Evolutionary conservation across 257 asterid genomes (phyloP).

Genomic region (Gentiana macrophylla): DNA sequence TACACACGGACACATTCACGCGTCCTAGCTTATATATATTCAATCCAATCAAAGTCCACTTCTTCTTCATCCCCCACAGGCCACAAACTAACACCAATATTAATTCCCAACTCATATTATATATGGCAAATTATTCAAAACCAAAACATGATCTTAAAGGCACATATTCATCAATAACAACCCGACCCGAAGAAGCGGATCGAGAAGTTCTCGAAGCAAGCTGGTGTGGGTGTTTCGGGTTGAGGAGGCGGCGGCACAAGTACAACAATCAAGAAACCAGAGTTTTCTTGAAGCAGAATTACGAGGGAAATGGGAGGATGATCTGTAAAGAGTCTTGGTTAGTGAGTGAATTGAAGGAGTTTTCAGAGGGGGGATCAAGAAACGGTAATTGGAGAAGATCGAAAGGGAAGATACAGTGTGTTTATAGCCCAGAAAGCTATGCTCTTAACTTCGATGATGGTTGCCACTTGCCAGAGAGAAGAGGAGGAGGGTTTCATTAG

Average conservation of each 20-base stretch:
- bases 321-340: conserved; percentile 16
- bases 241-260: background rate
- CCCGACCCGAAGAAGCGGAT: background rate
- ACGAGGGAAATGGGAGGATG: background rate
- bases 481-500: conserved; percentile 25
- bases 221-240: conserved; percentile 20
- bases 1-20: too few relatives aligned
- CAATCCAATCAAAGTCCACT: too few relatives aligned
- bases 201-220: conserved; percentile 3
- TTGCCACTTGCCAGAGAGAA: conserved; percentile 3
- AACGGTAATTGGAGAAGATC: conserved; percentile 23
- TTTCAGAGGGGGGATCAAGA: conserved; percentile 30
- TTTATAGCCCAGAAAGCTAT: conserved; percentile 60
- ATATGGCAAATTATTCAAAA: too few relatives aligned
- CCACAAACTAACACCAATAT: too few relatives aligned
- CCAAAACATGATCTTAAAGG: conserved; percentile 1
- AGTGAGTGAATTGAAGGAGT: conserved; percentile 12
- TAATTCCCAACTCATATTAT: too few relatives aligned
- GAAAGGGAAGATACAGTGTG: conserved; percentile 14
- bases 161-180: conserved; percentile 17
- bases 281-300: background rate
- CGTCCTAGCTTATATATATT: too few relatives aligned
- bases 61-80: too few relatives aligned
- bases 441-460: conserved; percentile 49
- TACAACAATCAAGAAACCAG: conserved; percentile 8